phyloP scores from a whole-genome alignment of 139 green algal species.

The Desmodesmus armatus region DNA sequence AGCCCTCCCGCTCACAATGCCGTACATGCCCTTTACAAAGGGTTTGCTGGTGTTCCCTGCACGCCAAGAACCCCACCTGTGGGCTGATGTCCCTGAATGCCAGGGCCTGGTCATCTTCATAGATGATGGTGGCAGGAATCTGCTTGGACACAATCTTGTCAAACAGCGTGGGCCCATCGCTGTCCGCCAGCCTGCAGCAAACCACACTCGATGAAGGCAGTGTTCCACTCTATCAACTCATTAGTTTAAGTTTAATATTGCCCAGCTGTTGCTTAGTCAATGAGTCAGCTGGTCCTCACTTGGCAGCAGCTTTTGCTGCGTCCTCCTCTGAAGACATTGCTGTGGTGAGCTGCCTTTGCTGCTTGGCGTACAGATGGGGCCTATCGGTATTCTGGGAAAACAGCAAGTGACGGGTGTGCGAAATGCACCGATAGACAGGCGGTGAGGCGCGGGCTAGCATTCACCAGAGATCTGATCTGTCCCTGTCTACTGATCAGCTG shows the following conservation, averaged over 20 bases:
- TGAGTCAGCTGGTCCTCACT: constrained; percentile 39
- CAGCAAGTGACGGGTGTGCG: neutral
- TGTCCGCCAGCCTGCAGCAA: constrained; percentile 62
- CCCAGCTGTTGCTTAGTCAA: neutral
- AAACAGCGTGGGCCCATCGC: constrained; percentile 89
- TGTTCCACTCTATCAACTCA: too few relatives aligned
- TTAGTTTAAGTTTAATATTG: too few relatives aligned
- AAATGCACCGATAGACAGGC: too few relatives aligned
- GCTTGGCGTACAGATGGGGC: neutral
- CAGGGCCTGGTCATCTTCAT: constrained; percentile 93
- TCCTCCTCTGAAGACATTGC: constrained; percentile 57
- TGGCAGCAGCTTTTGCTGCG: constrained; percentile 49
- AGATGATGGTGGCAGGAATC: constrained; percentile 91
- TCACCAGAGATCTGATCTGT: neutral
- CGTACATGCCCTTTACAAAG: neutral
- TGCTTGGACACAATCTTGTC: constrained; percentile 96
- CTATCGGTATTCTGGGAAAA: neutral
- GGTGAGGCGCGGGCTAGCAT: too few relatives aligned
- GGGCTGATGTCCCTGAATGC: constrained; percentile 96
- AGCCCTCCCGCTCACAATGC: too few relatives aligned
- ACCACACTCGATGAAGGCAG: too few relatives aligned
- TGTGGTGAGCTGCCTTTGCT: neutral
- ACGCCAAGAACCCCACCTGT: constrained; percentile 46
- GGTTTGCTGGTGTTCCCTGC: neutral
- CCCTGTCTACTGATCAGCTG: too few relatives aligned